Conservation (phyloP, 371 early-diverging fungal species). For the Rhizopus stolonifer region DNA sequence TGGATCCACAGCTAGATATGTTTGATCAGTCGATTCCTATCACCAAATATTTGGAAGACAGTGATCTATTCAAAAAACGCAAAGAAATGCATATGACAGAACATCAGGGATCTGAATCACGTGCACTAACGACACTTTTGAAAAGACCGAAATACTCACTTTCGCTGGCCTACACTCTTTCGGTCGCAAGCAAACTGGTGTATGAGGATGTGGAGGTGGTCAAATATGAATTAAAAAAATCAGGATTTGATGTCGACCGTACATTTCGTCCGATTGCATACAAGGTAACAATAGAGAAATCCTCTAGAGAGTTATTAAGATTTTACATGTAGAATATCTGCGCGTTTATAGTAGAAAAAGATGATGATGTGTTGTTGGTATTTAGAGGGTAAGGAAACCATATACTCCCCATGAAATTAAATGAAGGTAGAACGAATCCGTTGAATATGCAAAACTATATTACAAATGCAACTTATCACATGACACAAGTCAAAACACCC, state of each 20-base stretch:
- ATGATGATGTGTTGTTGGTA: conserved; percentile 58
- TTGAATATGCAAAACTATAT: conserved; percentile 62
- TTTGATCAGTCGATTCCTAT: conserved; percentile 31
- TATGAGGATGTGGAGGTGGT: conserved; percentile 60
- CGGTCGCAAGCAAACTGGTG: conserved; percentile 54
- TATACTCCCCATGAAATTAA: background rate
- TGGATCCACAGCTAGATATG: conserved; percentile 32
- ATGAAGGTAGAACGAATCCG: conserved; percentile 49
- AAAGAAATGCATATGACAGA: conserved; percentile 22
- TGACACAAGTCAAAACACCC: conserved; percentile 48
- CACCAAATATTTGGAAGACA: conserved; percentile 22
- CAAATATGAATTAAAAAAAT: conserved; percentile 51
- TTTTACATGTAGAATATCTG: conserved; percentile 50
- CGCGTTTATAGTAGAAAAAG: conserved; percentile 61
- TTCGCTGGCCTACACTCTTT: conserved; percentile 54
- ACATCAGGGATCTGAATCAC: conserved; percentile 12
- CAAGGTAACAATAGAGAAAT: conserved; percentile 33
- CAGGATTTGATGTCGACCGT: conserved; percentile 56
- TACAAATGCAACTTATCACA: conserved; percentile 52
- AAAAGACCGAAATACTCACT: conserved; percentile 47
- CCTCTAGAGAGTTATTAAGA: background rate
- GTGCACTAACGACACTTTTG: conserved; percentile 14
- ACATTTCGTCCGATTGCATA: conserved; percentile 59
- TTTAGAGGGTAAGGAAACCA: conserved; percentile 49
- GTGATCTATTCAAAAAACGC: conserved; percentile 22